Evolutionary conservation across 2,329 filamentous ascomycete genomes (phyloP).

Genomic region (Didymella pomorum): DNA sequence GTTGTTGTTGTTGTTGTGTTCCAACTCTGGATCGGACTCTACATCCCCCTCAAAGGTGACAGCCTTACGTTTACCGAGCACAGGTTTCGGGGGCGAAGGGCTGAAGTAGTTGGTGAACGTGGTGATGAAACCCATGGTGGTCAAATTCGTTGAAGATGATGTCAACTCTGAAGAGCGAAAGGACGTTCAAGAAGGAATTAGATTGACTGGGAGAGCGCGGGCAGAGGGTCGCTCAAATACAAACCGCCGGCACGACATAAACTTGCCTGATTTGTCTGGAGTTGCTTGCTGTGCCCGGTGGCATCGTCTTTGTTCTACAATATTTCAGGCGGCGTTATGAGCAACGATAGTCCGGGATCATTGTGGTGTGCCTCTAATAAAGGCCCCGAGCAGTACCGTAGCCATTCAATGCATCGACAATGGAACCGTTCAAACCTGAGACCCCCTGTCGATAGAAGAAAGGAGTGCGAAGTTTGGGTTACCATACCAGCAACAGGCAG

Average conservation of each 20-base stretch:
- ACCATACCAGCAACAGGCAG: not conserved
- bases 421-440: not conserved
- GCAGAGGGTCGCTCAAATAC: not conserved
- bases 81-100: not conserved
- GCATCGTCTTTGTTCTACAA: slow-evolving; percentile 6
- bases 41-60: not conserved
- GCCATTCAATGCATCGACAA: not conserved
- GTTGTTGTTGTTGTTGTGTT: not conserved
- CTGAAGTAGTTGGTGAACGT: slow-evolving; percentile 1
- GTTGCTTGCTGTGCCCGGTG: not conserved
- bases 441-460: slow-evolving; percentile 37
- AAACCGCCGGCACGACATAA: not conserved
- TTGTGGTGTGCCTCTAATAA: slow-evolving; percentile 3
- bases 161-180: not conserved
- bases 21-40: not conserved
- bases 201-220: not conserved
- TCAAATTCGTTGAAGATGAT: not conserved
- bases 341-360: not conserved
- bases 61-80: slow-evolving; percentile 2
- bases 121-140: slow-evolving; percentile 2
- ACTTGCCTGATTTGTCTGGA: slow-evolving; percentile 5
- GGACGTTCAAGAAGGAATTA: not conserved
- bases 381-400: not conserved
- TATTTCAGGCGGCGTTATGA: not conserved
- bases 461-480: slow-evolving; percentile 54